Evolutionary conservation across 495 filamentous ascomycete genomes (phyloP).

Genomic region (Lasiosphaeria miniovina): DNA sequence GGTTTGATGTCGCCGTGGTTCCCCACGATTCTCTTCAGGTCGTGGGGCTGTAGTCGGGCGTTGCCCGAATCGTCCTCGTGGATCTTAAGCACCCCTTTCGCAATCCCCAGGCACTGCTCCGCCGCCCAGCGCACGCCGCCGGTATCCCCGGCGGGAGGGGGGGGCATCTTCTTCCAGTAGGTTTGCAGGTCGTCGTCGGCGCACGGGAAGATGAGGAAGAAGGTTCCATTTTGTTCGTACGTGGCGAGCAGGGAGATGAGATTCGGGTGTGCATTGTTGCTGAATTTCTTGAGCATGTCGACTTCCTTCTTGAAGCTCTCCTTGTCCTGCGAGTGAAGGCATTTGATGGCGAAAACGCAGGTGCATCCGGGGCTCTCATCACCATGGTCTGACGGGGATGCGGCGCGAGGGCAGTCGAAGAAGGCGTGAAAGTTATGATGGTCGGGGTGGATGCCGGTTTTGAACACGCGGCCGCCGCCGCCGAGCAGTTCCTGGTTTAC

Average conservation of each 20-base stretch:
- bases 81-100: not conserved
- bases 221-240: conserved; percentile 16
- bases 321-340: conserved; percentile 14
- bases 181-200: conserved; percentile 18
- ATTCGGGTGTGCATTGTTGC: conserved; percentile 14
- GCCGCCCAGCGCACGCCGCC: not conserved
- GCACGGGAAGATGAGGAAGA: conserved; percentile 26
- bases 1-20: conserved; percentile 29
- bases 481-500: not conserved
- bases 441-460: not conserved
- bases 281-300: conserved; percentile 22
- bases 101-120: not conserved
- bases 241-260: conserved; percentile 26
- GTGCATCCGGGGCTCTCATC: not conserved
- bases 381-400: not conserved
- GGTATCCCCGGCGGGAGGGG: not conserved
- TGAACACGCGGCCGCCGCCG: not conserved
- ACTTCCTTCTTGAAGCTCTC: conserved; percentile 20
- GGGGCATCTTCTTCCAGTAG: conserved; percentile 16
- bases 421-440: not conserved
- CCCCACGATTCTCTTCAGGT: conserved; percentile 14
- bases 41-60: not conserved
- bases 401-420: not conserved
- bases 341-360: conserved; percentile 19
- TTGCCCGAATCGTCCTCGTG: not conserved